phyloP scores from a whole-genome alignment of 176 grass and related monocot species.

The Eleusine indica region DNA sequence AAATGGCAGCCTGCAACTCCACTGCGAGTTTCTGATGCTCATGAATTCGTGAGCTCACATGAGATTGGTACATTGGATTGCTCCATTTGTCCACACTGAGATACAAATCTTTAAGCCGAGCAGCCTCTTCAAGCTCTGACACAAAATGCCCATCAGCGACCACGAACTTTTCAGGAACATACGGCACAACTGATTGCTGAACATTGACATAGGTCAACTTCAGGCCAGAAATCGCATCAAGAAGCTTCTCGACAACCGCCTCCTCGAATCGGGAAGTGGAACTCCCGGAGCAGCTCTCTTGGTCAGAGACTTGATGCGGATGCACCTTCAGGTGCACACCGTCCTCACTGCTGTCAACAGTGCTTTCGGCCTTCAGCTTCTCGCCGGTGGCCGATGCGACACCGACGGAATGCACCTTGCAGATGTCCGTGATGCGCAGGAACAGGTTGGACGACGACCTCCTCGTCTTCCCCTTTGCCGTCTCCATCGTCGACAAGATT shows the following conservation, averaged over 20 bases:
- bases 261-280: conserved; percentile 47
- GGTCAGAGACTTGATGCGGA: conserved; percentile 42
- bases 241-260: conserved; percentile 54
- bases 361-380: conserved; percentile 45
- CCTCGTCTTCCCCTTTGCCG: conserved; percentile 39
- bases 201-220: conserved; percentile 73
- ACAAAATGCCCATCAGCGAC: conserved; percentile 47
- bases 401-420: conserved; percentile 68
- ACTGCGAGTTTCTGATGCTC: conserved; percentile 51
- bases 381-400: conserved; percentile 34
- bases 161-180: conserved; percentile 55
- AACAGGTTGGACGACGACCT: conserved; percentile 45
- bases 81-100: conserved; percentile 40
- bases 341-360: conserved; percentile 47
- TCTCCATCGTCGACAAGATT: conserved; percentile 68
- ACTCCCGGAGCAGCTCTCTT: conserved; percentile 16
- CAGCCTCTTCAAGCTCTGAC: conserved; percentile 57
- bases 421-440: conserved; percentile 65
- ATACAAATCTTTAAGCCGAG: conserved; percentile 59
- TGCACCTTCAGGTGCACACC: conserved; percentile 43
- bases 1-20: conserved; percentile 62
- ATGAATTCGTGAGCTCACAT: conserved; percentile 47
- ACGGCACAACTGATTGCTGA: conserved; percentile 65
- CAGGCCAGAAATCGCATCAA: conserved; percentile 61
- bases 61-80: conserved; percentile 47